Percentiles rank a stretch among this genome's conserved stretches.
phyloP scores from a whole-genome alignment of 257 asterid genomes.

The Scutellaria galericulata region DNA sequence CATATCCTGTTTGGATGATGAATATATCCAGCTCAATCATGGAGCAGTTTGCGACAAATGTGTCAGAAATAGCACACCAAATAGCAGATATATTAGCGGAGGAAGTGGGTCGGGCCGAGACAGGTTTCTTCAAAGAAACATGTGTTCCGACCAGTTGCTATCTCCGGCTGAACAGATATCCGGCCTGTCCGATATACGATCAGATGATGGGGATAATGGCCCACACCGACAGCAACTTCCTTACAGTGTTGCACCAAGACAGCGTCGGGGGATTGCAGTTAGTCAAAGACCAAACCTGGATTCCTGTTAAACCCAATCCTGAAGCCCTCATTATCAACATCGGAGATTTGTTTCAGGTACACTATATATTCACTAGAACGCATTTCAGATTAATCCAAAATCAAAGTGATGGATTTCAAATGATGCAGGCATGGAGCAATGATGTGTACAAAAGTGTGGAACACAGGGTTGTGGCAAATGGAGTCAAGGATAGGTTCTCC shows the following conservation, averaged over 20 bases:
- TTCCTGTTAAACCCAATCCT: conserved; percentile 80
- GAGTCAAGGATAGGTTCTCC: conserved; percentile 64
- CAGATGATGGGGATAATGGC: conserved; percentile 68
- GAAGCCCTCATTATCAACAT: conserved; percentile 75
- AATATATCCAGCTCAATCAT: conserved; percentile 58
- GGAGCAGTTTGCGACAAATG: conserved; percentile 58
- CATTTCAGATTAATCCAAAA: background rate
- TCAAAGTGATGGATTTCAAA: no score
- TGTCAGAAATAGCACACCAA: conserved; percentile 56
- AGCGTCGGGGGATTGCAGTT: conserved; percentile 81
- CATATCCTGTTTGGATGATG: no score
- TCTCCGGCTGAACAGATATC: conserved; percentile 83
- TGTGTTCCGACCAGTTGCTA: conserved; percentile 66
- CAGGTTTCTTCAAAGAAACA: conserved; percentile 53
- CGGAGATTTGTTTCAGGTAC: conserved; percentile 88
- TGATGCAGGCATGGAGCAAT: conserved; percentile 79
- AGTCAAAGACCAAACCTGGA: conserved; percentile 74
- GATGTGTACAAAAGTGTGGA: conserved; percentile 62
- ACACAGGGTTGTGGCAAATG: conserved; percentile 67
- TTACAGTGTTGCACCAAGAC: conserved; percentile 82
- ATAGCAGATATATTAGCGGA: conserved; percentile 66
- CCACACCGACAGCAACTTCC: conserved; percentile 87
- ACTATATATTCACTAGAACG: no score
- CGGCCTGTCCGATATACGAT: conserved; percentile 60
- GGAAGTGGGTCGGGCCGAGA: conserved; percentile 47